Base-by-base conservation (phyloP, 805 yeast species). In the Starmerella tilneyi region DNA sequence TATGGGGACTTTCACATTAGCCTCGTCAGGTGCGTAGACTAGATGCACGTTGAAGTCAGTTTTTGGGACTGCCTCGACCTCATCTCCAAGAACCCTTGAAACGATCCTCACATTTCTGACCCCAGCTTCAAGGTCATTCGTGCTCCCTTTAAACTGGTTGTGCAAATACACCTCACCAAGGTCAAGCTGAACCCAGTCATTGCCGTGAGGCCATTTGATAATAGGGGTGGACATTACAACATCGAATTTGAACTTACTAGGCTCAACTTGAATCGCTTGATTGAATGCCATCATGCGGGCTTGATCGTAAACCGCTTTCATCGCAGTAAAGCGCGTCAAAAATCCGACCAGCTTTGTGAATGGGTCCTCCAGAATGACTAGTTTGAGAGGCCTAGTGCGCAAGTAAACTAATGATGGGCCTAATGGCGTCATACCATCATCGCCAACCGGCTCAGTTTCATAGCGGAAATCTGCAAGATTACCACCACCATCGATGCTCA, bases 251-350 rank as follows among this genome's bases (percentile, higher is more conserved):
- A 86, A 77, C 52, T 70, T 73, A 38, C 67, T 72, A 0, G 83
- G 75, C 41, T 64, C 73, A 34, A 73, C 73, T 50, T 76, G 78
- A 35, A 68, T 76, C 0, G 92, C 92, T 60, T 84, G 94, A 53
- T 81, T 75, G 53, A 85, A 74, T 0, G 97, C 95, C 9, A 86
- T 84, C 56, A 81, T 84, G 47, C 97, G 73, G 0, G 97, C 94
- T 17, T 74, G 68, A 57, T 92, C 98, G 61, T 83, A 94, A n/a
- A 88, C 70, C 4, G 74, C 75, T 62, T 92, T 92, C 94, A 89
- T 84, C 54, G 74, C 74, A 47, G 77, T 80, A 57, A 94, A 83
- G 54, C 81, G 81, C 52, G 75, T 75, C 55, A 85, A 65, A 56
- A 77, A 89, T 9, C 72, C 68, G 24, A 81, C 57, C 9, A 94